phyloP scores from a whole-genome alignment of 192 early-diverging fungal genomes.

The Haplosporangium gracile region DNA sequence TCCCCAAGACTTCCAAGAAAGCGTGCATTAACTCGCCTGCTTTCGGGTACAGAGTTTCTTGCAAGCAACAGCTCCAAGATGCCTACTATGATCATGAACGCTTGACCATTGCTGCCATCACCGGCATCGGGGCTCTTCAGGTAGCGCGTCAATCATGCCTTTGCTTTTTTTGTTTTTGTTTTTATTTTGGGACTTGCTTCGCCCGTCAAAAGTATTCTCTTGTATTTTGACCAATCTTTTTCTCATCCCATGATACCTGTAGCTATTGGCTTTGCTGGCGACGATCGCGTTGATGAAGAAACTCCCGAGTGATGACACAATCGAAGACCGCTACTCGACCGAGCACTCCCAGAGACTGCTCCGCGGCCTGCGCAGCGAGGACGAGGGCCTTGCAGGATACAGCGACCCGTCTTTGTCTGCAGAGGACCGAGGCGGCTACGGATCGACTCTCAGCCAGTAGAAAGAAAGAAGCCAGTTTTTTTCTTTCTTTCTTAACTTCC shows the following conservation, averaged over 20 bases:
- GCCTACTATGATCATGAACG: slow-evolving; percentile 11
- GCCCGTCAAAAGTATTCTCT: neutral
- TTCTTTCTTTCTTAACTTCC: neutral
- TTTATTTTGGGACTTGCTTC: neutral
- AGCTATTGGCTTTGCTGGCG: slow-evolving; percentile 27
- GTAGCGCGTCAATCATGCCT: neutral
- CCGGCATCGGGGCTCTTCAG: slow-evolving; percentile 21
- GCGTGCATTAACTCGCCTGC: slow-evolving; percentile 31
- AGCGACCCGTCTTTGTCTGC: neutral
- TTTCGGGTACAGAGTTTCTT: slow-evolving; percentile 29
- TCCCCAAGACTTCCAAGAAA: slow-evolving; percentile 20
- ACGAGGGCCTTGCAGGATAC: neutral
- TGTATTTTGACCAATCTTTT: neutral
- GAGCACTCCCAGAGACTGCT: slow-evolving; percentile 33
- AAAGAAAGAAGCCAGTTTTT: neutral
- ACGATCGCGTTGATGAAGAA: slow-evolving; percentile 10
- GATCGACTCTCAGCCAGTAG: neutral
- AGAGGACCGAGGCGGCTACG: neutral
- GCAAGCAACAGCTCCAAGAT: slow-evolving; percentile 21
- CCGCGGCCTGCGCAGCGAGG: slow-evolving; percentile 27
- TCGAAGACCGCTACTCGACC: slow-evolving; percentile 2
- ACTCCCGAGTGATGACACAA: slow-evolving; percentile 10
- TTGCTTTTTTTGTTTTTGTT: neutral
- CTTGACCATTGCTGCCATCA: neutral
- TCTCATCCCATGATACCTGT: neutral